Conservation (phyloP, 2,329 filamentous ascomycete species). For the Fusarium sambucinum region DNA sequence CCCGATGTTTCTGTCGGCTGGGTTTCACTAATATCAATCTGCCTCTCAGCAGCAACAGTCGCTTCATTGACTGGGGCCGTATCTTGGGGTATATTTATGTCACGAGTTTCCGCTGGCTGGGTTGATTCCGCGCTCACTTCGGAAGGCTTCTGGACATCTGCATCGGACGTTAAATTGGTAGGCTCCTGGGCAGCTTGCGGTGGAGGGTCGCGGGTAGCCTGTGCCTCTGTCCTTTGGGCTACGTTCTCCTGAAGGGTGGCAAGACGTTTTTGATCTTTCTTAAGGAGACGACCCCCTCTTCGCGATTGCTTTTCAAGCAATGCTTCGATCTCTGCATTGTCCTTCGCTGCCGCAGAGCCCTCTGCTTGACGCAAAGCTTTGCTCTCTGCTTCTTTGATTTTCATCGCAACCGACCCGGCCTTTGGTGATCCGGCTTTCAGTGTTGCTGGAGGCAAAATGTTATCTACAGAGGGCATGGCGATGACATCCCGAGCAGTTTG, state of each 20-base stretch:
- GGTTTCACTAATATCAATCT: not conserved
- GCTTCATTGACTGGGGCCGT: not conserved
- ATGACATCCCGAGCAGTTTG: conserved; percentile 1
- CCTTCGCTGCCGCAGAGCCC: conserved; percentile 36
- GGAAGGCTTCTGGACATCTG: not conserved
- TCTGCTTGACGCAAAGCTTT: conserved; percentile 43
- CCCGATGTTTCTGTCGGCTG: not conserved
- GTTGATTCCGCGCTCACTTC: not conserved
- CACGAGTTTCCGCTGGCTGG: conserved; percentile 7
- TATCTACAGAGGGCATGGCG: conserved; percentile 10
- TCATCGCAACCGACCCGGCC: conserved; percentile 29
- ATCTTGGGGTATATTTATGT: not conserved
- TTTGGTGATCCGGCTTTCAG: conserved; percentile 35
- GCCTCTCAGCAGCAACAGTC: not conserved
- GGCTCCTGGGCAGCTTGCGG: conserved; percentile 30
- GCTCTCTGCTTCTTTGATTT: conserved; percentile 32
- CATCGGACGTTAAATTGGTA: conserved; percentile 12
- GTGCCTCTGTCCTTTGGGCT: conserved; percentile 42
- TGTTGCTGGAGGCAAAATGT: conserved; percentile 48
- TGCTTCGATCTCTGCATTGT: conserved; percentile 52
- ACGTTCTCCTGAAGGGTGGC: conserved; percentile 38
- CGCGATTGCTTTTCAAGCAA: conserved; percentile 57
- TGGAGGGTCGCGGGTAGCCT: conserved; percentile 47
- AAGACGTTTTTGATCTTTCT: conserved; percentile 41
- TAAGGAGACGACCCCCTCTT: conserved; percentile 41